Evolutionary conservation across 2,329 filamentous ascomycete species (phyloP), one percentile per base, ranked within the genome.

Genomic region (Shiraia sp.): DNA sequence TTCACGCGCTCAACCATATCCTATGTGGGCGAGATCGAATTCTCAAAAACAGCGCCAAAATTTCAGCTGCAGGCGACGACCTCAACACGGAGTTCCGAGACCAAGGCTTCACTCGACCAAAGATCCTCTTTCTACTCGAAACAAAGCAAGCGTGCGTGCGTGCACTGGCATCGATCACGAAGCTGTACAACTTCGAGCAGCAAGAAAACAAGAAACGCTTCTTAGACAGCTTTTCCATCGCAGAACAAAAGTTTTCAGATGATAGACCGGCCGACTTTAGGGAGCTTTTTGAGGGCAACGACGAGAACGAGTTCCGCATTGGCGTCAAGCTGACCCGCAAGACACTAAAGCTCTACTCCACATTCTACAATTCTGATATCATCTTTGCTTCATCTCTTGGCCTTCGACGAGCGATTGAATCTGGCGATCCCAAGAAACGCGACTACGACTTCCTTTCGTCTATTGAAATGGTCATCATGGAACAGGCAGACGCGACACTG

Each of bases 281-380:
- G 16, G 88, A 95, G 42, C 78, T 97, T 0, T 99, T 99, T 62
- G 86, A 86, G 47, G 93, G 93, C 45, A 97, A 96, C 65, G 90
- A 96, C 65, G 93, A 97, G 65, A 93, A 99, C 72, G 93, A 95
- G 81, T 99, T 97, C 73, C 84, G 92, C 3, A 76, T 97, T 2
- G 93, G 92, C n/a, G 72, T 99, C 63, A 99, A 97, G 70, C 95
- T 99, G 67, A 97, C 93, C 0, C 83, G 93, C 47, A 97, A 96
- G 72, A 95, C 90, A 0, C 78, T 97, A 64, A 97, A 96, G 68
- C 93, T 88, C 66, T 99, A 95, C 73, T 81, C 92, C 0, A 87
- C 90, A 49, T 99, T 99, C 68, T 97, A 97, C 75, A 92, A 87
- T 66, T 96, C 91, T 8, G 93, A 99, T 66, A 90, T 99, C 52